Evolutionary conservation across 352 stramenopile species (phyloP).

Genomic region (Pythium dissotocum): DNA sequence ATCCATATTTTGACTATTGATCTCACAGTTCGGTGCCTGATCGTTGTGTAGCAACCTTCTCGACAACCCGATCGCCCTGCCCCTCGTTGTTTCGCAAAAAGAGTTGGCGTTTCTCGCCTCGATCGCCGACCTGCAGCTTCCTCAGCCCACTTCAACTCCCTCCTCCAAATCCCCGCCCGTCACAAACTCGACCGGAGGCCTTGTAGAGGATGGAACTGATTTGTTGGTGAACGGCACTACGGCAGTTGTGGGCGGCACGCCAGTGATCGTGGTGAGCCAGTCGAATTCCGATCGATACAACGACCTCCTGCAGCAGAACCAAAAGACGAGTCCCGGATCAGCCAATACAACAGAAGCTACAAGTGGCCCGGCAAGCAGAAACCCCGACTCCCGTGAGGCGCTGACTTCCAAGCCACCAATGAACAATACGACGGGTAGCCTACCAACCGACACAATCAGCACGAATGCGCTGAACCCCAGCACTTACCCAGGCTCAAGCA

Average conservation of each 20-base stretch:
- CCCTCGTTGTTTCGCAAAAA: not conserved
- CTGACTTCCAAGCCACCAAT: not conserved
- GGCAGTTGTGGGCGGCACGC: not conserved
- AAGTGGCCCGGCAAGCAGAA: not conserved
- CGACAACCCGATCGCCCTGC: not conserved
- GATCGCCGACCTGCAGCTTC: not conserved
- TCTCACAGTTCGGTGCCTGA: not conserved
- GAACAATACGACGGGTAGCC: not conserved
- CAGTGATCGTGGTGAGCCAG: not conserved
- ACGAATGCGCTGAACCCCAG: too few relatives aligned
- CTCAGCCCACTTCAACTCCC: not conserved
- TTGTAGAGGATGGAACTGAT: not conserved
- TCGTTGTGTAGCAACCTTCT: not conserved
- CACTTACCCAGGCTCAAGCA: not conserved
- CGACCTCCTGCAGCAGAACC: not conserved
- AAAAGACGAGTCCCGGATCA: not conserved
- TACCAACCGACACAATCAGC: not conserved
- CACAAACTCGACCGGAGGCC: not conserved
- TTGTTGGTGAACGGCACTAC: not conserved
- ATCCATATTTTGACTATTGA: not conserved
- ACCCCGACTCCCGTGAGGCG: too few relatives aligned
- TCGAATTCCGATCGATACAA: not conserved
- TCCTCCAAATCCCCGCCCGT: not conserved
- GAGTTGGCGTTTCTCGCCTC: not conserved
- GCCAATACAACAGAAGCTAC: not conserved